Evolutionary conservation across 805 yeast species (phyloP).

Genomic region (Ogataea kodamae): DNA sequence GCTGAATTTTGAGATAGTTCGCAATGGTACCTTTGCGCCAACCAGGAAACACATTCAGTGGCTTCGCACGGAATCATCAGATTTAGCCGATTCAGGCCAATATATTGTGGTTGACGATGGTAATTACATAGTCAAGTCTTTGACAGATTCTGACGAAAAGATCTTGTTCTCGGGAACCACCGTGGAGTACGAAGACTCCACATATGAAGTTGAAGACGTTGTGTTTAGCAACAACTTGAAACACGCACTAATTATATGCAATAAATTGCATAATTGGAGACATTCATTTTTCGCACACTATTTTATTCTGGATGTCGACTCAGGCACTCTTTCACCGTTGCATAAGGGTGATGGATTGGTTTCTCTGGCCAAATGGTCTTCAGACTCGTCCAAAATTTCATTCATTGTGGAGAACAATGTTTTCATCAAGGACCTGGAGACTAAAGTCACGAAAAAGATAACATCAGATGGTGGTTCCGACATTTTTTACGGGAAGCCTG

Average conservation of each 20-base stretch:
- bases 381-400: conserved; percentile 62
- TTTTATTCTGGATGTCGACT: conserved; percentile 54
- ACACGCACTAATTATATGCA: conserved; percentile 56
- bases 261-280: conserved; percentile 64
- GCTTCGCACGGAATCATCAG: conserved; percentile 53
- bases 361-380: conserved; percentile 66
- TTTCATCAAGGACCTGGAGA: conserved; percentile 44
- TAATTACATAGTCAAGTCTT: conserved; percentile 53
- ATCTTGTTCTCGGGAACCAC: conserved; percentile 48
- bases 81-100: conserved; percentile 59
- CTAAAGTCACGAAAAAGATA: conserved; percentile 37
- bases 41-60: conserved; percentile 59
- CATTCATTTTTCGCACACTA: conserved; percentile 64
- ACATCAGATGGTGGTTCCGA: conserved; percentile 69
- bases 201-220: conserved; percentile 48
- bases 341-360: conserved; percentile 23
- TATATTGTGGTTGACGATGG: conserved; percentile 49
- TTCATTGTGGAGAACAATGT: conserved; percentile 69
- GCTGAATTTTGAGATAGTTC: conserved; percentile 40
- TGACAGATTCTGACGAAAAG: conserved; percentile 43
- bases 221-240: conserved; percentile 66
- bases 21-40: conserved; percentile 59
- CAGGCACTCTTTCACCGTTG: conserved; percentile 25
- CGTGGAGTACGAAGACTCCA: conserved; percentile 38
- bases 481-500: conserved; percentile 84